These are phyloP conservation scores for Agroathelia rolfsii DNA, from an alignment of 1,284 basidiomycete species.

Conservation along the genomic window DNA sequence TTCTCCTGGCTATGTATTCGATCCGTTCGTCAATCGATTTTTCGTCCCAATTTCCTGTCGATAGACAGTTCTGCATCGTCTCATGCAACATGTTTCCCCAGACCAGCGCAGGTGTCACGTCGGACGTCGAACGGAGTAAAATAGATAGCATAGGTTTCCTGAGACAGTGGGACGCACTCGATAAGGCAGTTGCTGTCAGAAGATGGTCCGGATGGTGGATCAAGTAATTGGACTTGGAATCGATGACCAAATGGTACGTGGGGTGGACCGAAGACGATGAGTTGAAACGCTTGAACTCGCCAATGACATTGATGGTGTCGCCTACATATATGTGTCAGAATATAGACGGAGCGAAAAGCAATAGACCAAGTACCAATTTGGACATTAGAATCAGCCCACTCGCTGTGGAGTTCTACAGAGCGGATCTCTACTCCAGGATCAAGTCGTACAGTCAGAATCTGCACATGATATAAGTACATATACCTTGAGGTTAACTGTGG, in stretches of 20 bases:
- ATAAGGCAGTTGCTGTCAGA: constrained; percentile 79
- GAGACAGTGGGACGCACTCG: constrained; percentile 71
- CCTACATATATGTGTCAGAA: constrained; percentile 33
- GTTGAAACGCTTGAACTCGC: constrained; percentile 32
- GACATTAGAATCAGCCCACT: constrained; percentile 55
- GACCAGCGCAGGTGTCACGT: constrained; percentile 55
- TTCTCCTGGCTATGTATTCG: constrained; percentile 39
- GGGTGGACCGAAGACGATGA: constrained; percentile 23
- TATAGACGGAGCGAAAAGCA: constrained; percentile 1
- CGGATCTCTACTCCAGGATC: constrained; percentile 30
- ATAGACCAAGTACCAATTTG: constrained; percentile 33
- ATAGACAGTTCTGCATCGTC: constrained; percentile 74
- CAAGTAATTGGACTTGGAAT: constrained; percentile 49
- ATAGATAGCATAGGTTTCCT: constrained; percentile 72
- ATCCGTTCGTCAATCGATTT: constrained; percentile 46
- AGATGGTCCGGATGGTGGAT: constrained; percentile 87
- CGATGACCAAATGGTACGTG: constrained; percentile 42
- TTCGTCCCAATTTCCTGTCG: constrained; percentile 49
- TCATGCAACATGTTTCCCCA: constrained; percentile 90
- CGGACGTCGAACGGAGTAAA: constrained; percentile 47
- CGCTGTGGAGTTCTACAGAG: constrained; percentile 49
- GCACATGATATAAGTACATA: constrained; percentile 10
- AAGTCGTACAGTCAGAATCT: constrained; percentile 35
- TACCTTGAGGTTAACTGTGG: constrained; percentile 7
- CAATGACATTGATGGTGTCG: constrained; percentile 73